phyloP scores from a whole-genome alignment of 176 grass and related monocot genomes.

The Aegilops sharonensis region DNA sequence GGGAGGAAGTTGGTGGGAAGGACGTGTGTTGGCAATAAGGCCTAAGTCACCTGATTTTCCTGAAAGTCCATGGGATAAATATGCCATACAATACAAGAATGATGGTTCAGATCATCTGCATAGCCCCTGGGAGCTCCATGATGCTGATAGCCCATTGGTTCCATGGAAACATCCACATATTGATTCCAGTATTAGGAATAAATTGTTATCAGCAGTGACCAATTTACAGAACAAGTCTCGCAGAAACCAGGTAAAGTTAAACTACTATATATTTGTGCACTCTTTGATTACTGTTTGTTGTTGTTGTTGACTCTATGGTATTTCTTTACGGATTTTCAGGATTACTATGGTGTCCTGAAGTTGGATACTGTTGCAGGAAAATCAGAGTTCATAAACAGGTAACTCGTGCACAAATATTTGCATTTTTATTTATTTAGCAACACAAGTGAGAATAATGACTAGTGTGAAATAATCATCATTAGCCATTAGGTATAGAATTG shows the following conservation, averaged over 20 bases:
- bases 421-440: background rate
- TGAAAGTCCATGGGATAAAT: constrained; percentile 95
- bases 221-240: constrained; percentile 57
- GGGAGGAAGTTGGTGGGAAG: constrained; percentile 94
- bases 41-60: constrained; percentile 80
- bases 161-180: constrained; percentile 88
- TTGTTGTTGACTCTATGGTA: constrained; percentile 17
- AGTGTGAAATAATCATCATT: background rate
- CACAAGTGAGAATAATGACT: constrained; percentile 14
- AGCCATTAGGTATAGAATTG: background rate
- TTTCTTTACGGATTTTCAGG: constrained; percentile 52
- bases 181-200: constrained; percentile 42
- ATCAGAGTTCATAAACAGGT: constrained; percentile 93
- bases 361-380: constrained; percentile 67
- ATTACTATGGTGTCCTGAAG: constrained; percentile 66
- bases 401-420: constrained; percentile 25
- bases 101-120: constrained; percentile 68
- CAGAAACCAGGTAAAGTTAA: constrained; percentile 59
- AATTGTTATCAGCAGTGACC: constrained; percentile 55
- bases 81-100: constrained; percentile 78
- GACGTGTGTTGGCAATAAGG: constrained; percentile 56
- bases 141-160: constrained; percentile 62
- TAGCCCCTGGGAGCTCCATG: constrained; percentile 96
- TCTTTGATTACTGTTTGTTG: background rate
- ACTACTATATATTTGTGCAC: background rate